These are phyloP conservation scores for Tuber melanosporum DNA, from an alignment of 495 filamentous ascomycete species.

Conservation along the genomic window DNA sequence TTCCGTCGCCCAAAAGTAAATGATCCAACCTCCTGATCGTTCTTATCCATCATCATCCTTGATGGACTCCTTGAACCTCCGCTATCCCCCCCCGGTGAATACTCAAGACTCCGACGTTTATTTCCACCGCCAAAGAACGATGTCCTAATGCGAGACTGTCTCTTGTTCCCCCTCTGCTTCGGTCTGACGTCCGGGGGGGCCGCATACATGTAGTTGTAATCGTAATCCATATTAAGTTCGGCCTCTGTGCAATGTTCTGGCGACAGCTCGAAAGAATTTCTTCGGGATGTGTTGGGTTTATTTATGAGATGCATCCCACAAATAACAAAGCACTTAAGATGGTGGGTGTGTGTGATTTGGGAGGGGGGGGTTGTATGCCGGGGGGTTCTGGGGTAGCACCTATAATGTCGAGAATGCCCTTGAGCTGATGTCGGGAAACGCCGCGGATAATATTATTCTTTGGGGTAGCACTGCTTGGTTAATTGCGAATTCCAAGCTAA, in stretches of 20 bases:
- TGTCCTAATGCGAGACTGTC: constrained; percentile 36
- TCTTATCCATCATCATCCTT: constrained; percentile 27
- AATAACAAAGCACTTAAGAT: neutral
- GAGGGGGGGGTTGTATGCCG: neutral
- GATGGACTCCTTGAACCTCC: constrained; percentile 27
- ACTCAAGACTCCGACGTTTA: constrained; percentile 33
- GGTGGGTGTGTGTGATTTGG: neutral
- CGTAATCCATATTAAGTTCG: constrained; percentile 24
- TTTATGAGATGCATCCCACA: constrained; percentile 35
- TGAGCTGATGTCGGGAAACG: constrained; percentile 17
- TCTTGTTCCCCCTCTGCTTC: constrained; percentile 32
- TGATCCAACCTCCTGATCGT: constrained; percentile 27
- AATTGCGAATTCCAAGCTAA: constrained; percentile 17
- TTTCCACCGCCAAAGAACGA: constrained; percentile 33
- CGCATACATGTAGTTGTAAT: constrained; percentile 29
- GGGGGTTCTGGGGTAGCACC: constrained; percentile 1
- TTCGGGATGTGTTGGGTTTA: constrained; percentile 31
- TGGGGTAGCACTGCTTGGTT: constrained; percentile 20
- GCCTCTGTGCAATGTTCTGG: constrained; percentile 26
- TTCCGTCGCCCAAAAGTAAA: constrained; percentile 31
- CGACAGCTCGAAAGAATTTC: constrained; percentile 25
- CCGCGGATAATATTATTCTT: constrained; percentile 10
- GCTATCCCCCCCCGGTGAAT: constrained; percentile 21
- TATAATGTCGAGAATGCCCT: constrained; percentile 18
- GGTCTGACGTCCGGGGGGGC: constrained; percentile 9